Conservation (phyloP, 164 flowering plant genomes). For the Magnolia sinica region DNA sequence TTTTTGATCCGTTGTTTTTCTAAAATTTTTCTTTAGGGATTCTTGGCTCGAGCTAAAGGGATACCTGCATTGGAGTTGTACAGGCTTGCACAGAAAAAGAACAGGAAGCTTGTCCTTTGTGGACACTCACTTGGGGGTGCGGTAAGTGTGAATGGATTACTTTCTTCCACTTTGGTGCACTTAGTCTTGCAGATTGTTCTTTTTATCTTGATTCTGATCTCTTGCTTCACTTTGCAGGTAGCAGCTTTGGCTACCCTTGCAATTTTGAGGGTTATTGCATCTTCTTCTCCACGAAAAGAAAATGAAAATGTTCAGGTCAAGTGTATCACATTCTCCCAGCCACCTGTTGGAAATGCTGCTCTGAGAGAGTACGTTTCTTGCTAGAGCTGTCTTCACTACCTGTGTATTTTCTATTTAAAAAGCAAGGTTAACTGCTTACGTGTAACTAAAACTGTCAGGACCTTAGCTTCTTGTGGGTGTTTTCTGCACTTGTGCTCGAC, state of each 20-base stretch:
- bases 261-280: conserved; percentile 83
- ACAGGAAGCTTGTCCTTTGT: conserved; percentile 84
- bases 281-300: conserved; percentile 63
- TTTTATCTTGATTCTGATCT: background rate
- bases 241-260: conserved; percentile 95
- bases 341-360: conserved; percentile 98
- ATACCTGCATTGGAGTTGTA: conserved; percentile 97
- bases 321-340: conserved; percentile 98
- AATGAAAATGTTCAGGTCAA: conserved; percentile 67
- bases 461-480: background rate
- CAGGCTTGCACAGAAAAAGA: conserved; percentile 95
- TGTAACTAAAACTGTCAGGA: background rate
- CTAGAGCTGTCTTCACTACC: background rate
- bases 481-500: background rate
- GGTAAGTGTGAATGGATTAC: conserved; percentile 44
- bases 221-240: conserved; percentile 45
- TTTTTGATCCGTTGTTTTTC: background rate
- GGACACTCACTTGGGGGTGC: conserved; percentile 99
- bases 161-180: background rate
- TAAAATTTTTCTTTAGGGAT: conserved; percentile 49
- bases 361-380: conserved; percentile 72
- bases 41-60: conserved; percentile 97
- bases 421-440: background rate
- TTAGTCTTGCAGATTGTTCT: background rate
- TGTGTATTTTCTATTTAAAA: background rate